Evolutionary conservation across 2,329 filamentous ascomycete genomes (phyloP), one percentile per base, ranked within the genome.

Genomic region (Sordariomycetes sp.): DNA sequence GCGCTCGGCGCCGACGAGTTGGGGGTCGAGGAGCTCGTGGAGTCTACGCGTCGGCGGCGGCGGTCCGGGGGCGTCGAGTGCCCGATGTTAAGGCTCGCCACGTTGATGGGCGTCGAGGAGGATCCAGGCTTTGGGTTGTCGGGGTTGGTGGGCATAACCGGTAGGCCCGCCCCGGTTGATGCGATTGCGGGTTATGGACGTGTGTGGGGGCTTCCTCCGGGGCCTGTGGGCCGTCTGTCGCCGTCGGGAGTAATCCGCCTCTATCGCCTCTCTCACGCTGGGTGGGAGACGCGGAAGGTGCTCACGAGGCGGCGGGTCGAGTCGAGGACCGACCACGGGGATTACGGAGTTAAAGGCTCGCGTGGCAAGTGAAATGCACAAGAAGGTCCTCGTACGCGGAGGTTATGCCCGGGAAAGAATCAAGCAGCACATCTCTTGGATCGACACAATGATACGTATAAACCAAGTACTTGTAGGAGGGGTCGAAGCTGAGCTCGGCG

Each of bases 11-110:
- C 53, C 60, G 59, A 35, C 62, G 63, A 54, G 65, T 62, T 5
- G 61, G 50, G 55, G 22, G 66, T 59, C n/a, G 68, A 69, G 5
- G 68, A 69, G 5, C 70, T 68, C 53, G 69, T 68, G 22, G 69
- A 70, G 59, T 67, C 66, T 61, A 68, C 65, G 63, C 72, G 72
- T 57, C 65, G 71, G 59, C 73, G 70, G 55, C 73, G 46, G n/a
- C 46, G 46, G 46, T 50, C 46, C 46, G 46, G 22, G 20, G 46
- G 46, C 46, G 46, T 24, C n/a, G 46, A 48, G 43, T n/a, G 43
- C 43, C 43, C 43, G 43, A 10, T 20, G 20, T 22, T 48, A 16
- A 48, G 46, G 46, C 46, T 50, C 7, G 46, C 46, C 46, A 50
- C 46, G 20, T 24, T n/a, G 52, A 54, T 20, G 28, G 52, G n/a